Conservation (phyloP, 129 eudicot species). For the Saussurea involucrata region DNA sequence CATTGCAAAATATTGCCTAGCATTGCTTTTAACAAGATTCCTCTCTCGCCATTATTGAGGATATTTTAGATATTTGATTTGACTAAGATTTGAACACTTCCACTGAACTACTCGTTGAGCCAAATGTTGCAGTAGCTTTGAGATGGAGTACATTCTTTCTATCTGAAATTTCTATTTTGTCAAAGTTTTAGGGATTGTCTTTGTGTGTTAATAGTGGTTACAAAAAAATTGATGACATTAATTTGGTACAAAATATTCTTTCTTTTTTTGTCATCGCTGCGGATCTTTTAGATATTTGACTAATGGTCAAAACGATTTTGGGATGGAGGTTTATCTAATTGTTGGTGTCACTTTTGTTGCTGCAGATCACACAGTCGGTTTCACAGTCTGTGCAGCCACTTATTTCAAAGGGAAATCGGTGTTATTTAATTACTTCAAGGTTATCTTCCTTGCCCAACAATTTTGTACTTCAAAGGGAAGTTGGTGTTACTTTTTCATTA, state of each 20-base stretch:
- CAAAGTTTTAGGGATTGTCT: not conserved
- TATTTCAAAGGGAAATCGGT: slow-evolving; percentile 65
- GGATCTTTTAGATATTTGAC: slow-evolving; percentile 2
- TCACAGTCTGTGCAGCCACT: slow-evolving; percentile 64
- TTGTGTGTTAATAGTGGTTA: not conserved
- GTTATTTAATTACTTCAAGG: slow-evolving; percentile 79
- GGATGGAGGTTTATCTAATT: not conserved
- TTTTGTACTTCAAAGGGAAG: not conserved
- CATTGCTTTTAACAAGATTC: not conserved
- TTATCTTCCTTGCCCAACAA: slow-evolving; percentile 14
- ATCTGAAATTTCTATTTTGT: not conserved
- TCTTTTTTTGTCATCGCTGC: not conserved
- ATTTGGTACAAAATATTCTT: not conserved
- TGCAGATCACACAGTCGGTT: slow-evolving; percentile 69
- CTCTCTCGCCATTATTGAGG: not conserved
- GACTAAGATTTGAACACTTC: not conserved
- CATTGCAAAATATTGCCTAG: not conserved
- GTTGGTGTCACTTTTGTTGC: not conserved
- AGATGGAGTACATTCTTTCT: not conserved
- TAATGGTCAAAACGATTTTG: not conserved
- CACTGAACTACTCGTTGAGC: not conserved
- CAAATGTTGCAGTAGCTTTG: not conserved
- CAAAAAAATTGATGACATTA: not conserved
- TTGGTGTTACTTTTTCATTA: not conserved
- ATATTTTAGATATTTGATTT: not conserved